A percentile compares a stretch with the other conserved stretches of the same genome.
Evolutionary conservation across 2,329 filamentous ascomycete species (phyloP).

Genomic region (Arachnopeziza araneosa): DNA sequence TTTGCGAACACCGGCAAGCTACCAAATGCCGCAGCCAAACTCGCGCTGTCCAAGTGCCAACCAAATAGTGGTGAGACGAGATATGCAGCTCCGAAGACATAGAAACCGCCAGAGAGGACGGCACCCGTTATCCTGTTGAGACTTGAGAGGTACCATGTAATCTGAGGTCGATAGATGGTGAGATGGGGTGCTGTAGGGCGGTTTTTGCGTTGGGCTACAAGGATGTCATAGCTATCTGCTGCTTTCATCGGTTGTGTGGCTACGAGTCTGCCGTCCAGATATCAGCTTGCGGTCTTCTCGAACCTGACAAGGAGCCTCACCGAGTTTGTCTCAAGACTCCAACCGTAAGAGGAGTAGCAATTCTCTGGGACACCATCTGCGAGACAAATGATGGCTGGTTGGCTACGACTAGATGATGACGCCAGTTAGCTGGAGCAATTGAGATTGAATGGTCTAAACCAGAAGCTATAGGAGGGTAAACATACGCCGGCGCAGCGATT

Average conservation of each 20-base stretch:
- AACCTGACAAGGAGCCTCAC: slow-evolving; percentile 30
- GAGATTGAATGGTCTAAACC: slow-evolving; percentile 8
- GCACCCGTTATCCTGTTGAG: slow-evolving; percentile 61
- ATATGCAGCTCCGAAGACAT: slow-evolving; percentile 63
- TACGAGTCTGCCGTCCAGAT: slow-evolving; percentile 35
- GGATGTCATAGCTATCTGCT: slow-evolving; percentile 46
- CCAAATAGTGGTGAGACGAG: slow-evolving; percentile 59
- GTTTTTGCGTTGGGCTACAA: slow-evolving; percentile 60
- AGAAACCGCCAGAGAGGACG: slow-evolving; percentile 55
- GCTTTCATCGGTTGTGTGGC: slow-evolving; percentile 42
- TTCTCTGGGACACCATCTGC: slow-evolving; percentile 35
- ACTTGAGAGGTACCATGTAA: slow-evolving; percentile 59
- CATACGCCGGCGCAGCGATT: slow-evolving; percentile 38
- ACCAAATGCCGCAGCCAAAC: slow-evolving; percentile 58
- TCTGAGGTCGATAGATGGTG: slow-evolving; percentile 63
- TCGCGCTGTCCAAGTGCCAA: slow-evolving; percentile 61
- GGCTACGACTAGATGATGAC: slow-evolving; percentile 35
- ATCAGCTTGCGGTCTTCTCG: slow-evolving; percentile 9
- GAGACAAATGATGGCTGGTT: slow-evolving; percentile 37
- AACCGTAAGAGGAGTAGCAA: slow-evolving; percentile 36
- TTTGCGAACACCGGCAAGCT: slow-evolving; percentile 55
- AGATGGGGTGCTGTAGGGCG: slow-evolving; percentile 67
- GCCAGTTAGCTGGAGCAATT: slow-evolving; percentile 4
- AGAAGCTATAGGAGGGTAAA: slow-evolving; percentile 7
- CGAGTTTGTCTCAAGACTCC: slow-evolving; percentile 41